A percentile compares a stretch with the other conserved stretches of the same genome.
Evolutionary conservation across 176 grass and related monocot genomes (phyloP).

Genomic region (Calamus simplicifolius): DNA sequence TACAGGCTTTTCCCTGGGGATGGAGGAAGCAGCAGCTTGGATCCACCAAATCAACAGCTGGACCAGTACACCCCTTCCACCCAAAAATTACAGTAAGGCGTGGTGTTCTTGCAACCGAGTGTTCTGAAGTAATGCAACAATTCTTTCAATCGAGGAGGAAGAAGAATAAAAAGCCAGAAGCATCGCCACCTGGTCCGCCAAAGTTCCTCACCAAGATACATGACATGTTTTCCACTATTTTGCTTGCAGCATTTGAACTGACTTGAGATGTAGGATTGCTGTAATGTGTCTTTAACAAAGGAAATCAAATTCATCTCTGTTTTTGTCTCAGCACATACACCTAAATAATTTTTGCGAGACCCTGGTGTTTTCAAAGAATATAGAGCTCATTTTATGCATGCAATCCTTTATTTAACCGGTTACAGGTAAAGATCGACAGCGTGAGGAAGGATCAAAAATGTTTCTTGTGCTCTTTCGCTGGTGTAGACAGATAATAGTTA

Average conservation of each 20-base stretch:
- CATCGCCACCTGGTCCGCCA: slow-evolving; percentile 39
- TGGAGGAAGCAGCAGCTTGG: slow-evolving; percentile 39
- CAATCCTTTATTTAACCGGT: too few species aligned
- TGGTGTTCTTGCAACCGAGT: slow-evolving; percentile 58
- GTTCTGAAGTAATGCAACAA: slow-evolving; percentile 77
- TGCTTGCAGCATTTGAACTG: slow-evolving; percentile 38
- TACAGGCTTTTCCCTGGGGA: slow-evolving; percentile 72
- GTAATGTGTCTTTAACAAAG: too few species aligned
- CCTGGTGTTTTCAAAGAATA: too few species aligned
- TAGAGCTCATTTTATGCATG: too few species aligned
- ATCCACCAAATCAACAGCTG: slow-evolving; percentile 28
- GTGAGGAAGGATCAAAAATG: too few species aligned
- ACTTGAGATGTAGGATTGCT: too few species aligned
- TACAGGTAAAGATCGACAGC: too few species aligned
- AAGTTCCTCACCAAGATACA: slow-evolving; percentile 83
- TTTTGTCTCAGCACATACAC: too few species aligned
- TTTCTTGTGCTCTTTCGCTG: too few species aligned
- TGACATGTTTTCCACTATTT: slow-evolving; percentile 60
- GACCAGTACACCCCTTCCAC: slow-evolving; percentile 89
- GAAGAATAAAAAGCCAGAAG: slow-evolving; percentile 54
- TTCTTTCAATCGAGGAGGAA: slow-evolving; percentile 77
- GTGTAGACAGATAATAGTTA: too few species aligned
- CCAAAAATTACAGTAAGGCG: slow-evolving; percentile 76
- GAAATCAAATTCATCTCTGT: too few species aligned
- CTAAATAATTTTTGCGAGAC: too few species aligned